phyloP scores from a whole-genome alignment of 2,329 filamentous ascomycete genomes.

The Epichloe scottii region DNA sequence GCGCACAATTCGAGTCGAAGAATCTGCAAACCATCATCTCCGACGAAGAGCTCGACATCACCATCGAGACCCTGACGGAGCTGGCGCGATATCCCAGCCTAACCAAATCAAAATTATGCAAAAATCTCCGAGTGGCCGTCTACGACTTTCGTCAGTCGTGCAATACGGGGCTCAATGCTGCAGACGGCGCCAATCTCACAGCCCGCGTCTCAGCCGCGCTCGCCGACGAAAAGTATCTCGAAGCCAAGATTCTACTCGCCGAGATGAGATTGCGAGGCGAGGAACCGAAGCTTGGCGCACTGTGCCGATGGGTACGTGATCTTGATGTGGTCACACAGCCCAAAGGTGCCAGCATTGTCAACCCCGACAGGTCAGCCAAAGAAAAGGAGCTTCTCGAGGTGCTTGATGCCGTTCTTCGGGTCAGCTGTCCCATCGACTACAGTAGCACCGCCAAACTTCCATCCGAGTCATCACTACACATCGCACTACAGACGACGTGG shows the following conservation, averaged over 20 bases:
- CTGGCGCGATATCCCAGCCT: constrained; percentile 46
- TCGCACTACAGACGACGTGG: constrained; percentile 49
- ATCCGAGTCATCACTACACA: constrained; percentile 27
- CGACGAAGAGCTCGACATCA: constrained; percentile 53
- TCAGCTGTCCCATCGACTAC: constrained; percentile 47
- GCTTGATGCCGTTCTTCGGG: constrained; percentile 50
- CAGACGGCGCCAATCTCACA: constrained; percentile 49
- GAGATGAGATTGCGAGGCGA: constrained; percentile 59
- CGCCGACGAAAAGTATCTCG: constrained; percentile 50
- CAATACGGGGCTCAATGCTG: constrained; percentile 50
- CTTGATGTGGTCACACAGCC: constrained; percentile 53
- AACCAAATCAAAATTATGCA: constrained; percentile 58
- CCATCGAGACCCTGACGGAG: constrained; percentile 49
- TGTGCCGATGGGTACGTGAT: constrained; percentile 62
- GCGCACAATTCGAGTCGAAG: constrained; percentile 28
- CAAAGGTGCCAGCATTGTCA: constrained; percentile 22
- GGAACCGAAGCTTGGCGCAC: constrained; percentile 52
- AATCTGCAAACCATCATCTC: constrained; percentile 43
- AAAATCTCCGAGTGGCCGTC: constrained; percentile 51
- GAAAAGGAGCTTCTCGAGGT: constrained; percentile 46
- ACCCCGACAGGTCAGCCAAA: constrained; percentile 25
- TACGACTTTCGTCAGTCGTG: constrained; percentile 59
- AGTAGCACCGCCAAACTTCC: constrained; percentile 23
- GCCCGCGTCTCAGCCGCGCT: constrained; percentile 54
- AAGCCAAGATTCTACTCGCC: constrained; percentile 52